These are phyloP conservation scores for Termitomyces bulborhizus DNA, from an alignment of 768 basidiomycete genomes.

Conservation along the genomic window DNA sequence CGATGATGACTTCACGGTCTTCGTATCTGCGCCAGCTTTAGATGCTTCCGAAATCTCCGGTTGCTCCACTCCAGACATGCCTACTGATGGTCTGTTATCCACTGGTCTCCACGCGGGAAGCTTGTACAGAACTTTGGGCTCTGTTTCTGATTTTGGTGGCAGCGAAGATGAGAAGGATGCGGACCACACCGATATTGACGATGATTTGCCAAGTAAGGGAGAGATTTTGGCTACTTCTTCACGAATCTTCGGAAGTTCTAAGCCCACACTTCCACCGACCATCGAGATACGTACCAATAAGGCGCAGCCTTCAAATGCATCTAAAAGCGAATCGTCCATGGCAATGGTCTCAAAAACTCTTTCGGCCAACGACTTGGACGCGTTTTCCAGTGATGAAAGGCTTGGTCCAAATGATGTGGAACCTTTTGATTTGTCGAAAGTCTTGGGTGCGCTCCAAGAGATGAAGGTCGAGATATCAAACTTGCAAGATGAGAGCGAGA, in stretches of 20 bases:
- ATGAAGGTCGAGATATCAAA: conserved; percentile 72
- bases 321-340: not conserved
- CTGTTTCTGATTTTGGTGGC: conserved; percentile 54
- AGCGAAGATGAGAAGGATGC: conserved; percentile 25
- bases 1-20: conserved; percentile 79
- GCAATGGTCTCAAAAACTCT: not conserved
- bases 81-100: conserved; percentile 12
- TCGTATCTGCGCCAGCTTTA: conserved; percentile 52
- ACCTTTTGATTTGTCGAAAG: conserved; percentile 55
- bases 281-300: not conserved
- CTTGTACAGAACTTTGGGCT: conserved; percentile 49
- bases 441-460: conserved; percentile 55
- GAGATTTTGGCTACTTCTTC: conserved; percentile 45
- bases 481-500: conserved; percentile 57
- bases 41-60: conserved; percentile 17
- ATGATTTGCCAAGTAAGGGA: conserved; percentile 36
- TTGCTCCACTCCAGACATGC: conserved; percentile 16
- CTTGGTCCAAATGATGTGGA: conserved; percentile 23
- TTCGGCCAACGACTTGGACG: conserved; percentile 5
- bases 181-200: conserved; percentile 18
- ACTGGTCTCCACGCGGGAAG: conserved; percentile 16
- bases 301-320: not conserved
- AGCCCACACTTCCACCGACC: not conserved
- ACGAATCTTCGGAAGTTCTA: conserved; percentile 40
- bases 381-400: not conserved